phyloP scores from a whole-genome alignment of 2,329 filamentous ascomycete species.

The Escovopsis sp. region DNA sequence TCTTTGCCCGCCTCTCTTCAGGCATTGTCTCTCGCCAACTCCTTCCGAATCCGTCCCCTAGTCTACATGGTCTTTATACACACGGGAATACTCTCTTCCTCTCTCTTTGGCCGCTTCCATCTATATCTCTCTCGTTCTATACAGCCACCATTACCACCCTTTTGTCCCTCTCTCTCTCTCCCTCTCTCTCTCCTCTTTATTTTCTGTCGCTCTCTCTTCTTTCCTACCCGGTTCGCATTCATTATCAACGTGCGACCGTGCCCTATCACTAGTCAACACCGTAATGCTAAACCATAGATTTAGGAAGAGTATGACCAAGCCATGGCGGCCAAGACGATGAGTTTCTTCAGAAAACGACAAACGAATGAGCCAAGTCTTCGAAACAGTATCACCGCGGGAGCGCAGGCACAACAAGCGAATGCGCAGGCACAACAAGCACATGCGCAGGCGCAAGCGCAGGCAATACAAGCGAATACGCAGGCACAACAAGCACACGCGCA shows the following conservation, averaged over 20 bases:
- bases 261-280: too few species aligned
- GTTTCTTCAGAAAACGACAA: conserved; percentile 37
- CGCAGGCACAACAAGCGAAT: conserved; percentile 23
- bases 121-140: too few species aligned
- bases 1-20: too few species aligned
- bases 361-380: conserved; percentile 34
- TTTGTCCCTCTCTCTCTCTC: background rate
- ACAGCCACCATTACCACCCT: too few species aligned
- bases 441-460: conserved; percentile 20
- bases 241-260: too few species aligned
- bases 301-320: conserved; percentile 36
- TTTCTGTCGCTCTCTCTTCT: background rate
- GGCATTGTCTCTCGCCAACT: too few species aligned
- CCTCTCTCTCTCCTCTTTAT: background rate
- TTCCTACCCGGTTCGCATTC: background rate
- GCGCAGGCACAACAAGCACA: conserved; percentile 24
- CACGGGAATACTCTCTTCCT: too few species aligned
- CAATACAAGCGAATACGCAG: conserved; percentile 23
- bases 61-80: too few species aligned
- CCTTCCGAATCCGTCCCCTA: too few species aligned
- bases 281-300: background rate
- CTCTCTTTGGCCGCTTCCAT: too few species aligned
- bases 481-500: conserved; percentile 25
- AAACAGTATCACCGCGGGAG: conserved; percentile 33
- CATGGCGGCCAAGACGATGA: conserved; percentile 30